Evolutionary conservation across 2,329 filamentous ascomycete species (phyloP).

Genomic region (Ascochyta koolunga): DNA sequence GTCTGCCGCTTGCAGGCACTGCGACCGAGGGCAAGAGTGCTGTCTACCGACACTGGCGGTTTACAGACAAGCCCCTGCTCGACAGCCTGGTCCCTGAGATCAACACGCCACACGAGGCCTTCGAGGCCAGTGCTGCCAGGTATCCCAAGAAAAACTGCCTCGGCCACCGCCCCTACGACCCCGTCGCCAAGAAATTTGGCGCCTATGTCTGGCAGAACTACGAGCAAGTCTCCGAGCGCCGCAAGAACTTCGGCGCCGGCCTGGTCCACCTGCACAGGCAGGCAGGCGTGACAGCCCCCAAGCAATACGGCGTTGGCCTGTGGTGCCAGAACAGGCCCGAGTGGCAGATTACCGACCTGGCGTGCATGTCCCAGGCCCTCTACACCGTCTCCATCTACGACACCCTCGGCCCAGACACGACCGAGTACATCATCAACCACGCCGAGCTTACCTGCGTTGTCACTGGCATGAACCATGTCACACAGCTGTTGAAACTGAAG

Average conservation of each 20-base stretch:
- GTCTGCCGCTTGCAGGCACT: slow-evolving; percentile 76
- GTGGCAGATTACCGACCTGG: slow-evolving; percentile 88
- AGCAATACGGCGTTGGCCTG: slow-evolving; percentile 73
- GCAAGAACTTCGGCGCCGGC: slow-evolving; percentile 84
- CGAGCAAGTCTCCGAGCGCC: slow-evolving; percentile 75
- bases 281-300: slow-evolving; percentile 66
- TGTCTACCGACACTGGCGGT: slow-evolving; percentile 84
- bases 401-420: slow-evolving; percentile 87
- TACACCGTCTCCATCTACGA: slow-evolving; percentile 96
- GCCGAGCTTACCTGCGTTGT: slow-evolving; percentile 76
- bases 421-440: slow-evolving; percentile 96
- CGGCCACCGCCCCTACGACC: slow-evolving; percentile 80
- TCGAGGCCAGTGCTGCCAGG: slow-evolving; percentile 68
- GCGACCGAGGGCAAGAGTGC: slow-evolving; percentile 73
- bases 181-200: slow-evolving; percentile 73
- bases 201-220: slow-evolving; percentile 87
- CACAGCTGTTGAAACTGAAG: slow-evolving; percentile 78
- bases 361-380: slow-evolving; percentile 82
- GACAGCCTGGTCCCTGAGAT: slow-evolving; percentile 63
- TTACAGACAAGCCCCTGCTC: slow-evolving; percentile 67
- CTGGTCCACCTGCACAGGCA: slow-evolving; percentile 80
- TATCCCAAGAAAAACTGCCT: slow-evolving; percentile 74
- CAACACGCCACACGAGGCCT: slow-evolving; percentile 78
- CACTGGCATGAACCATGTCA: slow-evolving; percentile 80
- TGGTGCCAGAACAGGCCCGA: slow-evolving; percentile 89